Base-by-base conservation (phyloP, 176 grass and related monocot species). In the Hordeum marinum region DNA sequence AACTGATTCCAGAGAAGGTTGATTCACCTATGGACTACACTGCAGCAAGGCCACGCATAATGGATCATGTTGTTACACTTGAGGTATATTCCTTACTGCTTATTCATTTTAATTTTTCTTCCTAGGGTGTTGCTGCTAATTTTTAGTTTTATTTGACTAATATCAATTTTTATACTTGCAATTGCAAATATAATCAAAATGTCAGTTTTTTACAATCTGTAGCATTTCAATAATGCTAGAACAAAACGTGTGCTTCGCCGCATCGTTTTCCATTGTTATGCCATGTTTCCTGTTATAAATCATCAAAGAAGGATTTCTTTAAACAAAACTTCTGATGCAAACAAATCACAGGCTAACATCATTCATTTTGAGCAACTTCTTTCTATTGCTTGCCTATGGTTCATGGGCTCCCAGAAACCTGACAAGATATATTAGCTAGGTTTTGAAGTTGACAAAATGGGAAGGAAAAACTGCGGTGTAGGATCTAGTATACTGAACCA, bases 11-110 rank as follows among this genome's bases (percentile, higher is more conserved):
- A 11, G 83, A 89, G 76, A 86, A 96, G 65, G 89, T 83, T 36
- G 93, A 94, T 79, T 60, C 90, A 85, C 93, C 96, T 36, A 98
- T 95, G 96, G 96, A 98, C 83, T 98, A 98, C 46, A 89, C 93
- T 85, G 93, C 88, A 62, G 84, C 82, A 71, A 87, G 93, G 74
- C 89, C 86, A 62, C 91, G 90, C 26, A 88, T 89, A 69, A 91
- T 84, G 88, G 89, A 98, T 92, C 96, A 98, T 95, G 79, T 84
- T 90, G 93, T 98, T 76, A 96, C 91, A 82, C 46, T 98, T 23
- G 93, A 98, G 91, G 96, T 92, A 87, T 82, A 62, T 80, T 54
- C 57, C 69, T 80, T 27, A 73, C 40, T 54, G 13, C 57, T 34
- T 80, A 64, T 59, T 60, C 3, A 9, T 80, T 61, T 57, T 52